Percentiles rank a stretch among this genome's conserved stretches.
These are phyloP conservation scores for Kwoniella shivajii DNA, from an alignment of 1,284 basidiomycete species.

Conservation along the genomic window DNA sequence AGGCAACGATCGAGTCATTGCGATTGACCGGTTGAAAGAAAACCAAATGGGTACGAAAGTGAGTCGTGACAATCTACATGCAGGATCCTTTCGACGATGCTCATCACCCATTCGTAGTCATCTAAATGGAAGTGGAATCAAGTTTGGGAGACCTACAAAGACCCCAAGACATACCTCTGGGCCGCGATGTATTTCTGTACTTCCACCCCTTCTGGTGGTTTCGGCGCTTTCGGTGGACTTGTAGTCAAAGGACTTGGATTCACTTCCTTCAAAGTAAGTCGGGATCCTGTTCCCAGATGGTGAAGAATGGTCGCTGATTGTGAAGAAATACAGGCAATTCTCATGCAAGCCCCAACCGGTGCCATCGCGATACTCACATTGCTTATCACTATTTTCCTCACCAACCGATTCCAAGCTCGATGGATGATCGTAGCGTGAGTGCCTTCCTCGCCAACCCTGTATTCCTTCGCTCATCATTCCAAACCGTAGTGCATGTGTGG, in stretches of 20 bases:
- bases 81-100: too few relatives aligned
- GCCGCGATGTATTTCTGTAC: constrained; percentile 21
- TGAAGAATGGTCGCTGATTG: too few relatives aligned
- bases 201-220: constrained; percentile 31
- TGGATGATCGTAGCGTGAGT: constrained; percentile 56
- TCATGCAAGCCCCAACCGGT: constrained; percentile 26
- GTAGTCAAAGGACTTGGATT: constrained; percentile 25
- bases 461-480: constrained; percentile 41
- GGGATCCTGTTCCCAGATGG: too few relatives aligned
- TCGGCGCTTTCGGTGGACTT: constrained; percentile 33
- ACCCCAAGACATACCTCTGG: constrained; percentile 30
- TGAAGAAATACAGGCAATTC: constrained; percentile 32
- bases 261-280: background rate
- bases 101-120: too few relatives aligned
- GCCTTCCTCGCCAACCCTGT: background rate
- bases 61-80: background rate
- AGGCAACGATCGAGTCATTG: constrained; percentile 16
- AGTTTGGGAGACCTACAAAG: constrained; percentile 17
- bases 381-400: constrained; percentile 44
- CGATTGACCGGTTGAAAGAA: constrained; percentile 22
- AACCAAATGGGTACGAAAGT: constrained; percentile 28
- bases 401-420: constrained; percentile 56
- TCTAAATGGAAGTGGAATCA: constrained; percentile 25
- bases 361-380: constrained; percentile 11
- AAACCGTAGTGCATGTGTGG: constrained; percentile 5